A percentile compares a stretch with the other conserved stretches of the same genome.
phyloP scores from a whole-genome alignment of 2,329 filamentous ascomycete genomes.

The Botrytis fragariae region DNA sequence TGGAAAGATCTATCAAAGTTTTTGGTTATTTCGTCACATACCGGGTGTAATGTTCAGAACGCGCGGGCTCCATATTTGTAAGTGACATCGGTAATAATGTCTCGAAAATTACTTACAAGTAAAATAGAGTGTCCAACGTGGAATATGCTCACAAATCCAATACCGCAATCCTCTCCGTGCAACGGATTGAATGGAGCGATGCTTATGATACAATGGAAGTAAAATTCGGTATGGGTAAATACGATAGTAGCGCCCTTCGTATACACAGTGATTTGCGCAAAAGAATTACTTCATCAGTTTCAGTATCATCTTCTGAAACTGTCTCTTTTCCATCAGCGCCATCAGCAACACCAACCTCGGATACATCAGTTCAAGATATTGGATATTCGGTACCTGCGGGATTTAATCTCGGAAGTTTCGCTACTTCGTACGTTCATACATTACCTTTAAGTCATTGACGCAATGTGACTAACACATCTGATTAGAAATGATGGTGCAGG shows the following conservation, averaged over 20 bases:
- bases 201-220: conserved; percentile 27
- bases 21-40: conserved; percentile 19
- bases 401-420: background rate
- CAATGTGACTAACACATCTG: background rate
- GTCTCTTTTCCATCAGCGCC: background rate
- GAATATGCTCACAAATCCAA: background rate
- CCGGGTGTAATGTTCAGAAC: conserved; percentile 2
- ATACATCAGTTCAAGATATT: background rate
- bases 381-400: background rate
- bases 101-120: background rate
- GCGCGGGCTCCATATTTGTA: conserved; percentile 19
- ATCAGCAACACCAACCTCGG: background rate
- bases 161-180: conserved; percentile 12
- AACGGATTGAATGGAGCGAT: conserved; percentile 21
- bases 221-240: conserved; percentile 24
- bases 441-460: rapidly evolving
- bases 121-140: background rate
- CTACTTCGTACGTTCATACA: background rate
- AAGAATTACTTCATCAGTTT: background rate
- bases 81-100: background rate
- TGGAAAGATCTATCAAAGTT: conserved; percentile 11
- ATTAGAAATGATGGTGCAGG: background rate
- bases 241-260: conserved; percentile 20
- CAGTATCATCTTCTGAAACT: background rate
- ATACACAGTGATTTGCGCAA: background rate